phyloP scores from a whole-genome alignment of 2,329 filamentous ascomycete genomes.

The Apiospora rasikravindrae region DNA sequence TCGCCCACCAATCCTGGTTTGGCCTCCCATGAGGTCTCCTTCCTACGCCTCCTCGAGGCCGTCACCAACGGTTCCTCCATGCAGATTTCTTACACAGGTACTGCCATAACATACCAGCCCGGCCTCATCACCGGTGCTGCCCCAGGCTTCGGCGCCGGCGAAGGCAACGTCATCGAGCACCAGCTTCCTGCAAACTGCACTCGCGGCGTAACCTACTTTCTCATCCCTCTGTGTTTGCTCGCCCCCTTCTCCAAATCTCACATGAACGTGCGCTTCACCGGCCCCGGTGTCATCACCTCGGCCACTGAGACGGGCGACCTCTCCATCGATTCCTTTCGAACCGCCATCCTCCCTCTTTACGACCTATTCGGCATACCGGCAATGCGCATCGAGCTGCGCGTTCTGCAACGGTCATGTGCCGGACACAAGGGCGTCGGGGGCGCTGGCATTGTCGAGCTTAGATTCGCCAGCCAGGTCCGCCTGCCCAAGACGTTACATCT shows the following conservation, averaged over 20 bases:
- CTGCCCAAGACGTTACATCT: constrained; percentile 94
- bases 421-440: constrained; percentile 78
- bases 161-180: constrained; percentile 80
- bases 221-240: constrained; percentile 86
- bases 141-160: constrained; percentile 71
- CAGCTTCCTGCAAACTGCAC: constrained; percentile 77
- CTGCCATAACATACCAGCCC: constrained; percentile 88
- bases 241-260: constrained; percentile 92
- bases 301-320: constrained; percentile 85
- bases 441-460: constrained; percentile 89
- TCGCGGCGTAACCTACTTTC: constrained; percentile 88
- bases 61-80: constrained; percentile 95
- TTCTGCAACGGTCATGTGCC: constrained; percentile 80
- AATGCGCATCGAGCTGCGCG: constrained; percentile 82
- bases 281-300: constrained; percentile 90
- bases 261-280: constrained; percentile 88
- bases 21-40: constrained; percentile 90
- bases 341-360: constrained; percentile 88
- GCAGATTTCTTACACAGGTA: constrained; percentile 96
- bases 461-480: constrained; percentile 91
- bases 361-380: constrained; percentile 84
- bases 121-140: constrained; percentile 89
- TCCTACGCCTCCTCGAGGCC: constrained; percentile 90
- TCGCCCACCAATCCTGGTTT: constrained; percentile 89
- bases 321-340: constrained; percentile 91